Evolutionary conservation across 805 yeast genomes (phyloP).

Genomic region (Yarrowia sp.): DNA sequence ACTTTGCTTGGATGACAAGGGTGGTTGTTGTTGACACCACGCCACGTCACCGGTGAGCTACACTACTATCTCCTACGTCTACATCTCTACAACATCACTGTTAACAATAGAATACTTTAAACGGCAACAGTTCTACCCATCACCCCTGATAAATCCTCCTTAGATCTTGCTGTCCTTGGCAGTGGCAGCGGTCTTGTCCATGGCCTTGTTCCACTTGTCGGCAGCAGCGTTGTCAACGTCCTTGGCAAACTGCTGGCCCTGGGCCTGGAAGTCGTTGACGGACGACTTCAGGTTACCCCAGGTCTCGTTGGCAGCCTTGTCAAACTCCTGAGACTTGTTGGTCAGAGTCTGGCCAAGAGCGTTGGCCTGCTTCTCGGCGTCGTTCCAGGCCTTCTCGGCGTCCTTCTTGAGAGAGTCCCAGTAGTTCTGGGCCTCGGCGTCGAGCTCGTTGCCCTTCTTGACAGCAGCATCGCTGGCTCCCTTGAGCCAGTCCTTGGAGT

Average conservation of each 20-base stretch:
- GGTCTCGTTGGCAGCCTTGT: conserved; percentile 17
- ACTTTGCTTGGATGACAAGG: too few species aligned
- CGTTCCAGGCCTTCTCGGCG: neutral
- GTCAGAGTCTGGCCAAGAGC: conserved; percentile 4
- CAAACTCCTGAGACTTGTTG: conserved; percentile 18
- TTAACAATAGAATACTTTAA: too few species aligned
- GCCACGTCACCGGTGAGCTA: too few species aligned
- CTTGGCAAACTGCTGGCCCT: conserved; percentile 24
- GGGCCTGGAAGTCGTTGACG: conserved; percentile 1
- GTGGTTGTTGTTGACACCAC: too few species aligned
- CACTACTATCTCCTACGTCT: too few species aligned
- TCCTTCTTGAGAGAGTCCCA: conserved; percentile 20
- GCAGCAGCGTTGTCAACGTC: conserved; percentile 21
- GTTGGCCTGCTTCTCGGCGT: neutral
- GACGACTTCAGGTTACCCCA: conserved; percentile 17
- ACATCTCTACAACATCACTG: too few species aligned
- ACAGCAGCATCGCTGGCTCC: neutral
- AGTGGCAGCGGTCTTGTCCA: conserved; percentile 21
- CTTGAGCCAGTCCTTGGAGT: conserved; percentile 23
- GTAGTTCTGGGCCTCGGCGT: conserved; percentile 18
- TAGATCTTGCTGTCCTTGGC: conserved; percentile 24
- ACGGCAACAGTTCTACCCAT: too few species aligned
- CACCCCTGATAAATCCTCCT: too few species aligned
- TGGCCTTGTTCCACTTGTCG: conserved; percentile 25
- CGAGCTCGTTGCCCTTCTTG: conserved; percentile 18